Base-by-base conservation (phyloP, 2,329 filamentous ascomycete genomes). In the Penicillium rolfsii region DNA sequence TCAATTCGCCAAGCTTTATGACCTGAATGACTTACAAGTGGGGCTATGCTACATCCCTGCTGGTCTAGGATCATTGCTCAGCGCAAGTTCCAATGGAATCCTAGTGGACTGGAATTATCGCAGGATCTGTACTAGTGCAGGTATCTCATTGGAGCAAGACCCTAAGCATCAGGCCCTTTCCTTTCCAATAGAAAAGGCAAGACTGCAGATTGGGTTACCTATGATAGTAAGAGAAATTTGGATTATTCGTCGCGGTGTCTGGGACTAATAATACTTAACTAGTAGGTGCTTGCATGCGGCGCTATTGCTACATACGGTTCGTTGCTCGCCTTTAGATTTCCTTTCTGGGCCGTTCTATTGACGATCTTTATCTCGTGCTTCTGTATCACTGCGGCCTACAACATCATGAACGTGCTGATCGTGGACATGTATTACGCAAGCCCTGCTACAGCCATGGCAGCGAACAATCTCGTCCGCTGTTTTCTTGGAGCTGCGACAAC, bases 71-170 rank as follows among this genome's bases (percentile, higher is more conserved):
- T 69, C 69, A 4, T 56, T 75, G 9, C 30, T 66, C 40, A 70
- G 69, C 30, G 64, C 70, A 16, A 61, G 70, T 16, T 40, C 57
- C 2, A 74, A 72, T 38, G 73, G 66, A 8, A 30, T 59, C n/a
- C 46, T 69, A 14, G 59, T 90, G 48, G 89, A 91, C 73, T 87
- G 85, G 82, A 92, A 93, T 73, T 94, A 91, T 73, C 45, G 82
- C 87, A 14, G 84, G 88, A 49, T 16, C 28, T 36, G 41, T n/a
- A 14, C 2, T 28, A 30, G 45, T 14, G 88, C 89, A 1, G 81
- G 81, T 82, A 36, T 77, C 87, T 22, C 85, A 4, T 86, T 7
- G 80, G 91, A 64, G 78, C 79, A 2, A 83, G 91, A 48, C 62
- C 83, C 86, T 54, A 82, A 81, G 55, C 85, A 85, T 58, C 80